Conservation (phyloP, 2,329 filamentous ascomycete species). For the Penicillium crustosum region DNA sequence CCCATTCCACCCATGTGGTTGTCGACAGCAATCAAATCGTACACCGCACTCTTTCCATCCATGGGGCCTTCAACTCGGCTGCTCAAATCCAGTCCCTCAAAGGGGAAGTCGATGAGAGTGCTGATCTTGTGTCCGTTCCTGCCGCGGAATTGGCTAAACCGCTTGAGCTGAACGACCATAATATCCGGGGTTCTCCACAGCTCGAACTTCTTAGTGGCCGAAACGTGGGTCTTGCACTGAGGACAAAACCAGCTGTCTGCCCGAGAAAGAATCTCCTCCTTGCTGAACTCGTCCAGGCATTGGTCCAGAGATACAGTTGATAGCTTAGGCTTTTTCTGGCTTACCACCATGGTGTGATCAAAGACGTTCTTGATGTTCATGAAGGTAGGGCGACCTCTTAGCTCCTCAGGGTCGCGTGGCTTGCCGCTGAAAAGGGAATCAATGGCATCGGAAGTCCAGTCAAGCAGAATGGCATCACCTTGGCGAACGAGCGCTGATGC, state of each 20-base stretch:
- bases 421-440: constrained; percentile 64
- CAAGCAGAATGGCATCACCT: constrained; percentile 81
- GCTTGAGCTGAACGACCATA: constrained; percentile 89
- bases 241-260: constrained; percentile 98
- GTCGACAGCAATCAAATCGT: constrained; percentile 93
- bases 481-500: constrained; percentile 64
- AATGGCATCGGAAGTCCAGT: constrained; percentile 73
- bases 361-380: constrained; percentile 51
- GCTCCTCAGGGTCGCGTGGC: constrained; percentile 44
- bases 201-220: constrained; percentile 94
- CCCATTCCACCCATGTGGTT: constrained; percentile 92
- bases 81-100: constrained; percentile 80
- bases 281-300: constrained; percentile 91
- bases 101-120: constrained; percentile 84
- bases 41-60: constrained; percentile 77
- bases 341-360: constrained; percentile 63
- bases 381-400: constrained; percentile 63
- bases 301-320: constrained; percentile 79
- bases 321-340: constrained; percentile 63
- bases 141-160: constrained; percentile 73
- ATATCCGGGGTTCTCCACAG: constrained; percentile 97
- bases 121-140: constrained; percentile 84
- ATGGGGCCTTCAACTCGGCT: constrained; percentile 76
- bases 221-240: constrained; percentile 87
- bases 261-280: constrained; percentile 88